Conservation (phyloP, 2,329 filamentous ascomycete species). For the Penicillium sclerotigenum region DNA sequence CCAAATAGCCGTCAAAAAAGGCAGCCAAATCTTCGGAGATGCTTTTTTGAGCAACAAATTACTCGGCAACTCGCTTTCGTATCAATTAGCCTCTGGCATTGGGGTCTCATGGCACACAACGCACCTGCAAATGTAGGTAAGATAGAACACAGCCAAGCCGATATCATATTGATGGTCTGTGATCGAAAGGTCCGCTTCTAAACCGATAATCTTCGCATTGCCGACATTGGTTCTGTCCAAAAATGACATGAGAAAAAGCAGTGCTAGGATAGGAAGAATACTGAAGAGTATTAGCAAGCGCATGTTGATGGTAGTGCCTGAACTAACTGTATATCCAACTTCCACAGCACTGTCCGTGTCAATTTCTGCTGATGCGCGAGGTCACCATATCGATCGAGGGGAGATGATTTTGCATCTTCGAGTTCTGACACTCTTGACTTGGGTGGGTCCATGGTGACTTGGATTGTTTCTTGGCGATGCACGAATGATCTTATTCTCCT, state of each 20-base stretch:
- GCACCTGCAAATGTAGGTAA: constrained; percentile 56
- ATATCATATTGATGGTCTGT: constrained; percentile 62
- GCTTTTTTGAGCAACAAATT: constrained; percentile 63
- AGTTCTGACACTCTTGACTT: constrained; percentile 21
- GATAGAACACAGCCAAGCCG: constrained; percentile 63
- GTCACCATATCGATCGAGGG: constrained; percentile 15
- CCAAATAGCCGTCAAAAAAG: constrained; percentile 56
- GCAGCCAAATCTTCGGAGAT: constrained; percentile 60
- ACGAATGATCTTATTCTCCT: background rate
- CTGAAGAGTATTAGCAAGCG: constrained; percentile 34
- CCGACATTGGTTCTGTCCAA: constrained; percentile 70
- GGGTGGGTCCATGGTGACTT: constrained; percentile 17
- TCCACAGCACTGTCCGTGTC: constrained; percentile 49
- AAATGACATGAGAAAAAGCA: constrained; percentile 64
- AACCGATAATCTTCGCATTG: constrained; percentile 64
- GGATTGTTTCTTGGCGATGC: background rate
- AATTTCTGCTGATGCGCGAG: constrained; percentile 27
- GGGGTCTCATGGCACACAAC: constrained; percentile 8
- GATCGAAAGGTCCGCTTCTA: constrained; percentile 58
- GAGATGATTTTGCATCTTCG: constrained; percentile 21
- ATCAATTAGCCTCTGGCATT: background rate
- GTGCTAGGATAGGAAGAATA: constrained; percentile 60
- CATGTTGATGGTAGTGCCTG: background rate
- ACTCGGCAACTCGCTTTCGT: constrained; percentile 59
- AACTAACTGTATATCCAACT: constrained; percentile 31